phyloP scores from a whole-genome alignment of 306 rosid species.

The Morella rubra region DNA sequence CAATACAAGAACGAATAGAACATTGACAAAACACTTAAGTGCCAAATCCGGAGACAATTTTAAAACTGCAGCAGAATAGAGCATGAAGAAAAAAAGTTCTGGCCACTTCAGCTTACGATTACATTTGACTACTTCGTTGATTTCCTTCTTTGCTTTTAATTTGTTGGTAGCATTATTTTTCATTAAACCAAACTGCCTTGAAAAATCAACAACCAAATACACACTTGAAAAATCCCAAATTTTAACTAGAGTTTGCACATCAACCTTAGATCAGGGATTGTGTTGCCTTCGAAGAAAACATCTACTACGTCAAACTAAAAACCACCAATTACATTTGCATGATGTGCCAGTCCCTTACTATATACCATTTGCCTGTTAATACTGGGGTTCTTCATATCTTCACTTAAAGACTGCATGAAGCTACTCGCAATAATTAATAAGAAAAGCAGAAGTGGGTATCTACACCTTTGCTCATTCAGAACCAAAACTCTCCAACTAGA shows the following conservation, averaged over 20 bases:
- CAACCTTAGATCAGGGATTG: not conserved
- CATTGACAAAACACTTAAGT: not conserved
- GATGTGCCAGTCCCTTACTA: not conserved
- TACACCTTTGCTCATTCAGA: not conserved
- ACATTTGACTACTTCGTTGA: not conserved
- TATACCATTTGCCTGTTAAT: not conserved
- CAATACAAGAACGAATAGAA: constrained; percentile 15
- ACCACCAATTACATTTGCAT: not conserved
- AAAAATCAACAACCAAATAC: not conserved
- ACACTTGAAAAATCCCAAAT: not conserved
- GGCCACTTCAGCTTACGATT: not conserved
- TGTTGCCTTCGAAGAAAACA: not conserved
- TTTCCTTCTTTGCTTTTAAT: not conserved
- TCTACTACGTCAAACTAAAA: not conserved
- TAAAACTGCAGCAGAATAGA: not conserved
- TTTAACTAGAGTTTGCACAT: not conserved
- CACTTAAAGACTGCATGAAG: not conserved
- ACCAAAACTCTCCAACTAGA: not conserved
- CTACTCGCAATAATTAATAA: not conserved
- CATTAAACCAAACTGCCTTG: not conserved
- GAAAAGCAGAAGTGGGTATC: not conserved
- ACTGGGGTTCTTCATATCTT: not conserved
- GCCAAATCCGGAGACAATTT: not conserved
- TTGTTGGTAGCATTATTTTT: not conserved
- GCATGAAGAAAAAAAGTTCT: not conserved